These are phyloP conservation scores for Aspergillus brasiliensis DNA, from an alignment of 2,329 filamentous ascomycete genomes.

Conservation along the genomic window DNA sequence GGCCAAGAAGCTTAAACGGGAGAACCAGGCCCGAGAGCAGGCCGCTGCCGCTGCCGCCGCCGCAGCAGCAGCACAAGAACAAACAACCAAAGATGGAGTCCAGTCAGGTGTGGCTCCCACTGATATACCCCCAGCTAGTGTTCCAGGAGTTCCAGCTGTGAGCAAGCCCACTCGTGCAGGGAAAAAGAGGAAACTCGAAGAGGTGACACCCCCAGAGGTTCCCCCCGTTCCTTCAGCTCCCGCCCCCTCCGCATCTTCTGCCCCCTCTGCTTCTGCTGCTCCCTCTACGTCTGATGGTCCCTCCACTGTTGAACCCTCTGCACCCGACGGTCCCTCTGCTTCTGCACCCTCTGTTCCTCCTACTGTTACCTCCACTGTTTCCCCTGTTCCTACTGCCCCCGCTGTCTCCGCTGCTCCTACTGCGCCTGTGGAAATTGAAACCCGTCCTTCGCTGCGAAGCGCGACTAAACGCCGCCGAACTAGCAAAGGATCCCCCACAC, in stretches of 20 bases:
- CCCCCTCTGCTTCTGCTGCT: not conserved
- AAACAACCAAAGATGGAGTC: constrained; percentile 17
- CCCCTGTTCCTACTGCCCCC: not conserved
- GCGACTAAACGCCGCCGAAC: constrained; percentile 44
- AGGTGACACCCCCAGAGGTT: constrained; percentile 39
- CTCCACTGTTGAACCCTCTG: not conserved
- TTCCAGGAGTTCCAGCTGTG: constrained; percentile 12
- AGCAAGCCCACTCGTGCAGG: constrained; percentile 21
- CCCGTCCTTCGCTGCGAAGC: constrained; percentile 29
- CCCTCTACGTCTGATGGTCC: not conserved
- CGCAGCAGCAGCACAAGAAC: constrained; percentile 23
- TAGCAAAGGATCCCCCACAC: constrained; percentile 33
- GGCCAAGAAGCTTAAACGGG: constrained; percentile 63
- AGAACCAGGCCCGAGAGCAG: constrained; percentile 52
- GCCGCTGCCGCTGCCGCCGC: constrained; percentile 38
- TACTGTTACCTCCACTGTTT: not conserved
- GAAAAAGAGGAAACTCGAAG: constrained; percentile 60
- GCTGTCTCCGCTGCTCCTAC: not conserved
- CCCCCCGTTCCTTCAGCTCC: constrained; percentile 3
- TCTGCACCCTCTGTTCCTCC: not conserved
- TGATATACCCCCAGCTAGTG: constrained; percentile 10
- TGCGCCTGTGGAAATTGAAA: constrained; percentile 22
- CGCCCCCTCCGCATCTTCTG: not conserved
- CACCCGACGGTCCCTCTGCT: not conserved
- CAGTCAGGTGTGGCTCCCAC: constrained; percentile 12